Conservation (phyloP, 2,329 filamentous ascomycete genomes). For the Daldinia sp. region DNA sequence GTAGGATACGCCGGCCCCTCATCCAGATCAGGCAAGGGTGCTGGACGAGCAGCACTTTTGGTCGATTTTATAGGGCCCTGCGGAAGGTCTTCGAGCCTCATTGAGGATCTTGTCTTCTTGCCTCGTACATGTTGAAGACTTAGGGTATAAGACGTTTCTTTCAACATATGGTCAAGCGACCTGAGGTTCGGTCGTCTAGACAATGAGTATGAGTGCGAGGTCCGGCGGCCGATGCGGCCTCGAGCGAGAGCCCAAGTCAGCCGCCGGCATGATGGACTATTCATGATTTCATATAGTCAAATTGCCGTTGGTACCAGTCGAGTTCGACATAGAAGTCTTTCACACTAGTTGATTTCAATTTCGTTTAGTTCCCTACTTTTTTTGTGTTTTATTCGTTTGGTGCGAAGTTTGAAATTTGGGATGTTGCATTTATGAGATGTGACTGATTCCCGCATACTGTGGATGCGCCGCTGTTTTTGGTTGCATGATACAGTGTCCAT, state of each 20-base stretch:
- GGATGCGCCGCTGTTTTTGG: slow-evolving; percentile 7
- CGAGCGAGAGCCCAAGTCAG: slow-evolving; percentile 43
- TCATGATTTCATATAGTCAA: slow-evolving; percentile 28
- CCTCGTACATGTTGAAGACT: slow-evolving; percentile 55
- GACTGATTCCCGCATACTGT: slow-evolving; percentile 19
- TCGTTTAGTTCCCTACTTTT: not conserved
- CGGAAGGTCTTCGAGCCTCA: slow-evolving; percentile 69
- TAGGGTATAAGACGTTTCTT: not conserved
- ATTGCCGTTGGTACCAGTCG: not conserved
- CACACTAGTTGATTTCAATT: not conserved
- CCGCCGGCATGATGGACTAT: slow-evolving; percentile 37
- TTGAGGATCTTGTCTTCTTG: slow-evolving; percentile 66
- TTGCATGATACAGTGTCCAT: slow-evolving; percentile 10
- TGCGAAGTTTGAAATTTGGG: not conserved
- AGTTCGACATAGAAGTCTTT: not conserved
- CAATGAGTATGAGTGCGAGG: slow-evolving; percentile 8
- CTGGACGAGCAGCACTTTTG: not conserved
- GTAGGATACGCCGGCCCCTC: slow-evolving; percentile 77
- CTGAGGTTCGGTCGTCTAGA: not conserved
- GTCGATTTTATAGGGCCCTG: slow-evolving; percentile 56
- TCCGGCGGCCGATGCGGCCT: slow-evolving; percentile 21
- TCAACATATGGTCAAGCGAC: not conserved
- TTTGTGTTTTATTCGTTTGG: not conserved
- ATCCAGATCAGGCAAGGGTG: slow-evolving; percentile 41
- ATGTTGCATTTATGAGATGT: slow-evolving; percentile 3